phyloP scores from a whole-genome alignment of 306 rosid species.

The Cotoneaster glaucophyllus region DNA sequence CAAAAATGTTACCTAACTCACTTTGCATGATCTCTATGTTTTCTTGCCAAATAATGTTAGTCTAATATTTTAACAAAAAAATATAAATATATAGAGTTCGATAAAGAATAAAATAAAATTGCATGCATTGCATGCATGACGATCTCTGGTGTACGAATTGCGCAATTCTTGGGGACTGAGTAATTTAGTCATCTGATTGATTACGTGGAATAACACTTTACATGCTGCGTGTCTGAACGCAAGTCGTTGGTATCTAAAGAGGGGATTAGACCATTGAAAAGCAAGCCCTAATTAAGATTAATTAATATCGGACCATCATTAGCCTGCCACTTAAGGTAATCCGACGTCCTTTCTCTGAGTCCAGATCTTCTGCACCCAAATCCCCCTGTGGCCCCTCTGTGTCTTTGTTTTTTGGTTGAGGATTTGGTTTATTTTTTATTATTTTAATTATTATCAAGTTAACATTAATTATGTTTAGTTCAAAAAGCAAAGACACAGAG shows the following conservation, averaged over 20 bases:
- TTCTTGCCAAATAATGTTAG: neutral
- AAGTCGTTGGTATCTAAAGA: neutral
- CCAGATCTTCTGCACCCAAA: too few relatives aligned
- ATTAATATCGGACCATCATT: neutral
- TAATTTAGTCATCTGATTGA: neutral
- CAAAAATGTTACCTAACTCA: neutral
- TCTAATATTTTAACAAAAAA: too few relatives aligned
- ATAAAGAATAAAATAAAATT: neutral
- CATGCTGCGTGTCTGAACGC: conserved; percentile 25
- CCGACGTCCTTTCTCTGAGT: too few relatives aligned
- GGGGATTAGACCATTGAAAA: conserved; percentile 4
- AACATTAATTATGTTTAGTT: too few relatives aligned
- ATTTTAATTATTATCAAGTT: too few relatives aligned
- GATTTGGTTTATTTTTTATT: too few relatives aligned
- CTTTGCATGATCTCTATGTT: neutral
- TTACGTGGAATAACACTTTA: neutral
- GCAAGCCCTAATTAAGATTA: neutral
- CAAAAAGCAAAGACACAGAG: too few relatives aligned
- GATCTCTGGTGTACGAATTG: neutral
- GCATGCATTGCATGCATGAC: conserved; percentile 5
- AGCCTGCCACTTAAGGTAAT: conserved; percentile 22
- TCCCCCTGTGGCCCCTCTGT: too few relatives aligned
- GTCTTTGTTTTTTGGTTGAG: too few relatives aligned
- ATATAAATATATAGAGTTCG: neutral
- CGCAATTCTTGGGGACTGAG: neutral